These are phyloP conservation scores for Colletotrichum echinochloae DNA, from an alignment of 2,329 filamentous ascomycete genomes.

Conservation along the genomic window DNA sequence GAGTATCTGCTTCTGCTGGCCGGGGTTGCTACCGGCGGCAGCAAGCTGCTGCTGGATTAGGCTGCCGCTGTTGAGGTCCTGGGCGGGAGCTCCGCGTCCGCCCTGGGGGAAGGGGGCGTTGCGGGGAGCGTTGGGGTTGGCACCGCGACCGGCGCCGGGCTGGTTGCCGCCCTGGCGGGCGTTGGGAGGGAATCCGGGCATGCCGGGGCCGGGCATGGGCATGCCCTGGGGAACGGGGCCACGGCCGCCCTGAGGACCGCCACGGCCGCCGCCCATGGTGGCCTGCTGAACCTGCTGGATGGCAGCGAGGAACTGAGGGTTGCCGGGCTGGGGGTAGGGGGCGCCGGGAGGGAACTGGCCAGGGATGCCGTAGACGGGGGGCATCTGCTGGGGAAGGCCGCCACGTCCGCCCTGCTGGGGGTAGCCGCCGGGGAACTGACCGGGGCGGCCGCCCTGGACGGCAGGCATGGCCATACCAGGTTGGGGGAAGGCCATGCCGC, in stretches of 20 bases:
- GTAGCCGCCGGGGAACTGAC: slow-evolving; percentile 86
- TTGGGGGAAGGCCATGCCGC: slow-evolving; percentile 76
- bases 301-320: slow-evolving; percentile 83
- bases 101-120: slow-evolving; percentile 61
- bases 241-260: slow-evolving; percentile 73
- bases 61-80: slow-evolving; percentile 48
- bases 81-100: slow-evolving; percentile 55
- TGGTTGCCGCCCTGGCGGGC: slow-evolving; percentile 62
- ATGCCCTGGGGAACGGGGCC: slow-evolving; percentile 81
- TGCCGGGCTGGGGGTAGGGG: slow-evolving; percentile 80
- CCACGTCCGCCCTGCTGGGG: slow-evolving; percentile 90
- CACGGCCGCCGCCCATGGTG: slow-evolving; percentile 70
- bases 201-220: slow-evolving; percentile 60
- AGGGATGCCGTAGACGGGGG: slow-evolving; percentile 85
- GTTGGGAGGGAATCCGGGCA: slow-evolving; percentile 70
- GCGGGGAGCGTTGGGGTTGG: slow-evolving; percentile 54
- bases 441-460: slow-evolving; percentile 84
- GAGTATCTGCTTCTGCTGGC: slow-evolving; percentile 98
- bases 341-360: slow-evolving; percentile 81
- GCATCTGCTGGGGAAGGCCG: slow-evolving; percentile 86
- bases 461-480: slow-evolving; percentile 74
- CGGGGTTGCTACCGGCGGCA: slow-evolving; percentile 63
- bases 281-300: slow-evolving; percentile 82
- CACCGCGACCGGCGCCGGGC: slow-evolving; percentile 59
- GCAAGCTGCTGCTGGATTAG: slow-evolving; percentile 70